phyloP scores from a whole-genome alignment of 768 basidiomycete species.

The Tylopilus intermedius region DNA sequence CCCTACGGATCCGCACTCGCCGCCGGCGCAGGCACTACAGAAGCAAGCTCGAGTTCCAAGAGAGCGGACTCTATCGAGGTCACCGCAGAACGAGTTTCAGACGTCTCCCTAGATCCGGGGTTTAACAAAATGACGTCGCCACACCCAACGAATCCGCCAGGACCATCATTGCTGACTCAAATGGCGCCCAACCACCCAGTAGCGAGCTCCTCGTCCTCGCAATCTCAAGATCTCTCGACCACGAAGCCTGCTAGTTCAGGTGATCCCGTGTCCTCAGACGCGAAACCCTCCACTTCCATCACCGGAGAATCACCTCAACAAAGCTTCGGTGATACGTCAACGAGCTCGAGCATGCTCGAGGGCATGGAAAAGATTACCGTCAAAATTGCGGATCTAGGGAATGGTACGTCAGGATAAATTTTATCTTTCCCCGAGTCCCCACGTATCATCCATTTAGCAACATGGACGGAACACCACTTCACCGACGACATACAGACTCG shows the following conservation, averaged over 20 bases:
- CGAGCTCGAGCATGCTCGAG: slow-evolving; percentile 31
- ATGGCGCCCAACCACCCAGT: slow-evolving; percentile 43
- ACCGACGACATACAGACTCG: slow-evolving; percentile 98
- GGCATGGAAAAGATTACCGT: slow-evolving; percentile 79
- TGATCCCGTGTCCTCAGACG: slow-evolving; percentile 14
- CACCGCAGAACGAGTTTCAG: slow-evolving; percentile 48
- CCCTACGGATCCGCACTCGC: slow-evolving; percentile 16
- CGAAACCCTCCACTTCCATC: slow-evolving; percentile 26
- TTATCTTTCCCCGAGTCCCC: background rate
- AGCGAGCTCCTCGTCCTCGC: slow-evolving; percentile 20
- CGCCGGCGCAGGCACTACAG: slow-evolving; percentile 7
- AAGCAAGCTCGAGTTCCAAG: slow-evolving; percentile 14
- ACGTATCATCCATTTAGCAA: slow-evolving; percentile 38
- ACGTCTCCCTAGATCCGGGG: slow-evolving; percentile 39
- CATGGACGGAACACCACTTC: slow-evolving; percentile 92
- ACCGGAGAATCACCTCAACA: slow-evolving; percentile 26
- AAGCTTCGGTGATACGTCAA: slow-evolving; percentile 24
- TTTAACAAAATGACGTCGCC: slow-evolving; percentile 37
- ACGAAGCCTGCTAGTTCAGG: slow-evolving; percentile 20
- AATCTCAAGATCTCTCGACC: slow-evolving; percentile 26
- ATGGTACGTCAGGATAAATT: slow-evolving; percentile 49
- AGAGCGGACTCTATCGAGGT: slow-evolving; percentile 38
- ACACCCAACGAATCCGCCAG: slow-evolving; percentile 38
- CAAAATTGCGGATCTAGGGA: slow-evolving; percentile 98
- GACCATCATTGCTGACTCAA: slow-evolving; percentile 72